These are phyloP conservation scores for Gnomoniopsis smithogilvyi DNA, from an alignment of 2,329 filamentous ascomycete genomes.

Conservation along the genomic window DNA sequence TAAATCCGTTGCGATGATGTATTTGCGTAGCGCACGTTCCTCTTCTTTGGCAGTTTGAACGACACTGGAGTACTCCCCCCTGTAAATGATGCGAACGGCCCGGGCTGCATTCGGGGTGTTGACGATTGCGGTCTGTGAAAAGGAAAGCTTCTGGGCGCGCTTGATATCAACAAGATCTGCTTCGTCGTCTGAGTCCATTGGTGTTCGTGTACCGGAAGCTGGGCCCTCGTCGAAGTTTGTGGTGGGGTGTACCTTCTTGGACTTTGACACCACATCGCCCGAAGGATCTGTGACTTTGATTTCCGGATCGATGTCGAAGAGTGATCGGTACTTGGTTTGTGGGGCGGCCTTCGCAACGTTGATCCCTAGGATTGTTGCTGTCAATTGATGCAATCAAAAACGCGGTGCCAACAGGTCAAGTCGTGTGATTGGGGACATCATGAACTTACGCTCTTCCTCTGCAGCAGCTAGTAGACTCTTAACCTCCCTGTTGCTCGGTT, in stretches of 20 bases:
- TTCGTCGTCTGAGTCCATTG: slow-evolving; percentile 80
- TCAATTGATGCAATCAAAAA: background rate
- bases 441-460: slow-evolving; percentile 71
- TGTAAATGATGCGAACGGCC: slow-evolving; percentile 83
- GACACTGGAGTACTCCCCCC: slow-evolving; percentile 78
- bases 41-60: slow-evolving; percentile 76
- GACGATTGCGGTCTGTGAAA: slow-evolving; percentile 77
- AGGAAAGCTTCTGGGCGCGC: slow-evolving; percentile 77
- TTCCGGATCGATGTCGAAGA: slow-evolving; percentile 59
- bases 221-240: slow-evolving; percentile 77
- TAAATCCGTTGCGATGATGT: slow-evolving; percentile 91
- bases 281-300: slow-evolving; percentile 63
- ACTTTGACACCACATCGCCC: slow-evolving; percentile 53
- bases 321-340: slow-evolving; percentile 56
- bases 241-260: slow-evolving; percentile 68
- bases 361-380: slow-evolving; percentile 37
- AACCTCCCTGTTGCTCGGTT: slow-evolving; percentile 35
- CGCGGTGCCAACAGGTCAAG: background rate
- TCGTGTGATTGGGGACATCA: background rate
- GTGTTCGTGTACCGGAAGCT: slow-evolving; percentile 51
- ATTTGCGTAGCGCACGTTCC: slow-evolving; percentile 77
- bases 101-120: slow-evolving; percentile 74
- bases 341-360: slow-evolving; percentile 49
- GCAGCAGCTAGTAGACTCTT: slow-evolving; percentile 68
- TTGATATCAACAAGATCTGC: slow-evolving; percentile 81